Evolutionary conservation across 75 land plant species (phyloP), one percentile per base, ranked within the genome.

Genomic region (Selaginella moellendorffii): DNA sequence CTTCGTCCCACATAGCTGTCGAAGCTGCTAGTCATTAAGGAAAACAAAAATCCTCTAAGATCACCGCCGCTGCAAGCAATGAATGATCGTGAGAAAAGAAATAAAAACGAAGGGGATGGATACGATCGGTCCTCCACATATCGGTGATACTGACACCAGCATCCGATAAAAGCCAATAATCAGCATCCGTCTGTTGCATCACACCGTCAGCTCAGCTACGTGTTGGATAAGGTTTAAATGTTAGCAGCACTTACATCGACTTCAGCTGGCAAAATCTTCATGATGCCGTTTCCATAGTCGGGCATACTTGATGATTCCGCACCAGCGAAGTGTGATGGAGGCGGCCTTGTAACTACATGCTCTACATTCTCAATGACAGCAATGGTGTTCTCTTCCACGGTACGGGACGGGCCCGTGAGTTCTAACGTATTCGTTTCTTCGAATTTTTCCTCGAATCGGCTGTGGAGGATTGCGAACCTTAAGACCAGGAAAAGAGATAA

Each of bases 381-480:
- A n/a, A n/a, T n/a, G n/a, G n/a, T n/a, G n/a, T n/a, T n/a, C n/a
- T n/a, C n/a, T n/a, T n/a, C n/a, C n/a, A n/a, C n/a, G n/a, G n/a
- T n/a, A n/a, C n/a, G n/a, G n/a, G n/a, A n/a, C n/a, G n/a, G n/a
- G n/a, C n/a, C n/a, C n/a, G n/a, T n/a, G n/a, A 30, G 54, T 28
- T 73, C 82, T 29, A 36, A 65, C 29, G 70, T 69, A 75, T 67
- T 78, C 71, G 80, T 69, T 77, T 86, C 96, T 75, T 90, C 96
- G 71, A 90, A 81, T 67, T 86, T 90, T 62, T 77, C 87, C 46
- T 86, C 86, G 78, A 89, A 89, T 74, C 79, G 90, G 74, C 96
- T 86, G 56, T 30, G 21, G 18, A 63, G 0, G 17, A 12, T 18
- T 9, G 24, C 0, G 17, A 53, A 66, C 0, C 2, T 1, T 26